phyloP scores from a whole-genome alignment of 345 rosid species.

The Isatis tinctoria region DNA sequence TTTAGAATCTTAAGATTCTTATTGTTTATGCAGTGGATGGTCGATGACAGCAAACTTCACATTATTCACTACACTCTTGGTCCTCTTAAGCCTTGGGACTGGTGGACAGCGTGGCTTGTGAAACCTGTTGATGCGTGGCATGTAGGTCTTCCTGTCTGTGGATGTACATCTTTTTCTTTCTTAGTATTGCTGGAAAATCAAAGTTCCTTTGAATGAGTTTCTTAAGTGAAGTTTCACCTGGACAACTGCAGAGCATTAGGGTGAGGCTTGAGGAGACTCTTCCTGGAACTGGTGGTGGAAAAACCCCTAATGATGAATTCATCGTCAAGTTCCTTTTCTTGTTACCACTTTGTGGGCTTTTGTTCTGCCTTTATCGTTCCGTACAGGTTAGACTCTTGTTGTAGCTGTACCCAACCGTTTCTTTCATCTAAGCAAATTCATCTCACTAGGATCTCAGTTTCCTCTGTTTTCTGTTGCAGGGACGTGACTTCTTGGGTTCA shows the following conservation, averaged over 20 bases:
- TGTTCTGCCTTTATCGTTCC: constrained; percentile 33
- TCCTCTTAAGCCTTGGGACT: constrained; percentile 97
- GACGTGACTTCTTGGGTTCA: constrained; percentile 40
- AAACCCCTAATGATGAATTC: constrained; percentile 64
- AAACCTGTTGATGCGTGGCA: constrained; percentile 98
- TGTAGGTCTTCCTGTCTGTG: constrained; percentile 37
- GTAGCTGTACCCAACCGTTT: not conserved
- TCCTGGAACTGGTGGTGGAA: constrained; percentile 89
- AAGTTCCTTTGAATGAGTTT: not conserved
- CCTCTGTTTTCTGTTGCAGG: constrained; percentile 41
- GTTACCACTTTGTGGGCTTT: constrained; percentile 57
- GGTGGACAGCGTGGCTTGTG: constrained; percentile 97
- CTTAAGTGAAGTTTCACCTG: not conserved
- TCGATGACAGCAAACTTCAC: constrained; percentile 76
- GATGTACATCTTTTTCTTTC: not conserved
- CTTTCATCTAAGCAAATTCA: not conserved
- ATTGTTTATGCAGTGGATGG: constrained; percentile 87
- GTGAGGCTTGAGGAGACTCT: constrained; percentile 30
- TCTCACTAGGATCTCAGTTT: not conserved
- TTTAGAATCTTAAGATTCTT: constrained; percentile 16
- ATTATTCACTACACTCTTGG: constrained; percentile 96
- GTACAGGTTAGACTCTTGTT: constrained; percentile 8
- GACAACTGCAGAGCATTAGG: constrained; percentile 43
- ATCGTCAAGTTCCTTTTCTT: constrained; percentile 69
- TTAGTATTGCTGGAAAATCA: not conserved